These are phyloP conservation scores for Phytophthora foliorum DNA, from an alignment of 352 stramenopile genomes.

Conservation along the genomic window DNA sequence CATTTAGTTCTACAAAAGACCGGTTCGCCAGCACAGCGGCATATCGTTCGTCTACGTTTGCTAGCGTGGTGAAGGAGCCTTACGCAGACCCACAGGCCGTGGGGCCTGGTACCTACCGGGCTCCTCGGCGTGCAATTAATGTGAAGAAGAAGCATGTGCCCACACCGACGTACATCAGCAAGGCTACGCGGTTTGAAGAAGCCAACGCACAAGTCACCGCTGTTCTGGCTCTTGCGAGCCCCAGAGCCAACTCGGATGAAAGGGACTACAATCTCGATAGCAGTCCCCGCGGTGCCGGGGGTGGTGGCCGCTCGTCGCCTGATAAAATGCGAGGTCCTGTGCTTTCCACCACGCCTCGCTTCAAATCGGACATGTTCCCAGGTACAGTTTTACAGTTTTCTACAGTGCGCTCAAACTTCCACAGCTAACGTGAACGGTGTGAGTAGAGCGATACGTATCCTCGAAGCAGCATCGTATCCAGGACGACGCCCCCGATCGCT, in stretches of 20 bases:
- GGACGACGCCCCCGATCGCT: constrained; percentile 67
- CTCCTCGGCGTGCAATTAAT: constrained; percentile 65
- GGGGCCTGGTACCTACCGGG: constrained; percentile 67
- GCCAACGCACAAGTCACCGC: constrained; percentile 61
- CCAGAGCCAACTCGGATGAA: constrained; percentile 14
- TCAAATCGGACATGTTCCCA: constrained; percentile 77
- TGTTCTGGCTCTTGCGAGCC: constrained; percentile 41
- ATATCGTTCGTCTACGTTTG: constrained; percentile 75
- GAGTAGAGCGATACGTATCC: constrained; percentile 72
- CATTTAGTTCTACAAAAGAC: constrained; percentile 75
- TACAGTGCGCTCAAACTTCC: background rate
- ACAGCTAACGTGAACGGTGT: background rate
- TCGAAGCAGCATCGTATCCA: constrained; percentile 69
- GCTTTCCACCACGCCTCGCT: constrained; percentile 70
- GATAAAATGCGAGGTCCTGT: constrained; percentile 58
- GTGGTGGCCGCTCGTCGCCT: constrained; percentile 26
- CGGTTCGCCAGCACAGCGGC: constrained; percentile 71
- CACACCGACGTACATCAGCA: constrained; percentile 65
- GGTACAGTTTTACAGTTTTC: constrained; percentile 29
- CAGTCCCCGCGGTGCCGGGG: constrained; percentile 24
- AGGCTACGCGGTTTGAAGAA: constrained; percentile 64
- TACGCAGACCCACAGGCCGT: constrained; percentile 70
- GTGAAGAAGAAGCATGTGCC: constrained; percentile 72
- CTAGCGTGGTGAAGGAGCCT: constrained; percentile 77
- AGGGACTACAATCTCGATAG: constrained; percentile 22